Base-by-base conservation (phyloP, 441 rosid genomes). In the Erodium trifolium region DNA sequence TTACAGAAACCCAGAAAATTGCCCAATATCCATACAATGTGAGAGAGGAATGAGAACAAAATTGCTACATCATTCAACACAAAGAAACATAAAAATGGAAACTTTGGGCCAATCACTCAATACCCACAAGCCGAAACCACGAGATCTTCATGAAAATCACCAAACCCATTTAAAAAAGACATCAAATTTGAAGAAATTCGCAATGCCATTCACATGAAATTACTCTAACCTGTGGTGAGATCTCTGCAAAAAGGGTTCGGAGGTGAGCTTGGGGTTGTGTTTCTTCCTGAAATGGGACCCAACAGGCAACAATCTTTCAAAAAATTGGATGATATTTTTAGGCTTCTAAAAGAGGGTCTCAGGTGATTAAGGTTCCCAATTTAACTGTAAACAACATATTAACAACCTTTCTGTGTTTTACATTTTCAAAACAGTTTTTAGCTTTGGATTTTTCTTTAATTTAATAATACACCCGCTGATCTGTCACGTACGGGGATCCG, bases 361-460 rank as follows among this genome's bases (percentile, higher is more conserved):
- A n/a, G 18, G 16, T 53, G 60, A 53, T 53, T 53, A 53, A n/a
- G 18, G 60, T 53, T 53, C 60, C 19, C 2, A n/a, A 16, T 53
- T 53, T 53, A 53, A 53, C 60, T 53, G 18, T 53, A 53, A 53
- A 53, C 60, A 16, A n/a, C 60, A 53, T n/a, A 53, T 16, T n/a
- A 53, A 53, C 60, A 53, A 53, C 60, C 60, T 53, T 16, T 53
- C 5, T n/a, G 8, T 53, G 60, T 53, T 53, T 53, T 53, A 53
- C 60, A 14, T 53, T 53, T n/a, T 53, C 60, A 53, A 53, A 4
- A 53, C 7, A 23, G 27, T 23, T 23, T 23, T 23, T 23, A 23
- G 27, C 27, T 53, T 53, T 4, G 17, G 60, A 14, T 1, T 45
- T 10, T 10, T 45, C 51, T 45, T 45, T 45, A 1, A 10, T 45